Evolutionary conservation across 352 stramenopile genomes (phyloP).

Genomic region (Phytophthora podocarpi): DNA sequence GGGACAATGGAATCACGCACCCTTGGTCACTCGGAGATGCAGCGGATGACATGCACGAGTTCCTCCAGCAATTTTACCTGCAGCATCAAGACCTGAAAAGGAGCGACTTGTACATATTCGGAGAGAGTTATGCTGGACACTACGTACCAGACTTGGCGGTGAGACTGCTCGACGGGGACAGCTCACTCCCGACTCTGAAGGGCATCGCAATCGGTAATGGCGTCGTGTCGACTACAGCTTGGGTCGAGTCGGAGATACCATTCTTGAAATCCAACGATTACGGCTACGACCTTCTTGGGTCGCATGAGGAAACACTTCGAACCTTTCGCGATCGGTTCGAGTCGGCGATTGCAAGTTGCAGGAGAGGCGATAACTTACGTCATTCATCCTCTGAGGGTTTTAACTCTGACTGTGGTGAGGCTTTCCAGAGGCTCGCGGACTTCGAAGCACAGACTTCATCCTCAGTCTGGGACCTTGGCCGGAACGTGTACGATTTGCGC

Average conservation of each 20-base stretch:
- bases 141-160: constrained; percentile 93
- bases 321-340: constrained; percentile 25
- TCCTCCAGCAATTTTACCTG: constrained; percentile 64
- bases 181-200: constrained; percentile 54
- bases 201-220: constrained; percentile 89
- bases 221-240: constrained; percentile 58
- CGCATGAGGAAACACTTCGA: constrained; percentile 6
- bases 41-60: constrained; percentile 48
- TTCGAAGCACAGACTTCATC: constrained; percentile 22
- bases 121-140: constrained; percentile 95
- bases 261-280: constrained; percentile 57
- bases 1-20: constrained; percentile 1
- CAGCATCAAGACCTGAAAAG: constrained; percentile 39
- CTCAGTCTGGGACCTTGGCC: constrained; percentile 23
- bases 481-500: constrained; percentile 79
- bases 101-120: constrained; percentile 93
- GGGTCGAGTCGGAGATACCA: constrained; percentile 53
- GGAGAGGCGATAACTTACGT: constrained; percentile 1
- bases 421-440: constrained; percentile 10
- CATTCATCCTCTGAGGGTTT: neutral
- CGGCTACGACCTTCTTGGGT: constrained; percentile 42
- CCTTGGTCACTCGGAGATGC: constrained; percentile 61
- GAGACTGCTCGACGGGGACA: constrained; percentile 57
- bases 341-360: constrained; percentile 19
- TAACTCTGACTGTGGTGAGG: constrained; percentile 26